Percentiles rank a stretch among this genome's conserved stretches.
Conservation (phyloP, 805 yeast species). For the Sungouiozyma ichnusensis region DNA sequence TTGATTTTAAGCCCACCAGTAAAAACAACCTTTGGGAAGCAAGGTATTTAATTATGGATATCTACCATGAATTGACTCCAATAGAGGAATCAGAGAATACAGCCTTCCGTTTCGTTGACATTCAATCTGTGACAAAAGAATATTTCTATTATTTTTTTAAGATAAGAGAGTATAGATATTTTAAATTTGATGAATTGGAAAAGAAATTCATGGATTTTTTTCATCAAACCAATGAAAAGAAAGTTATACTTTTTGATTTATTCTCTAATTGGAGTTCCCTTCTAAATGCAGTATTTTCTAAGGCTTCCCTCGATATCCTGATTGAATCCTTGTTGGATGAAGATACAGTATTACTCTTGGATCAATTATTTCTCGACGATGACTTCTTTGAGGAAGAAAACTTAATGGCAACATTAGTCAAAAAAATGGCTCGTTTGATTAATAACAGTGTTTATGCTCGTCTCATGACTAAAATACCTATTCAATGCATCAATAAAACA, state of each 20-base stretch:
- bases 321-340: slow-evolving; percentile 24
- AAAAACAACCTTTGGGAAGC: slow-evolving; percentile 34
- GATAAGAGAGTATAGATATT: slow-evolving; percentile 35
- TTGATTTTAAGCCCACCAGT: slow-evolving; percentile 11
- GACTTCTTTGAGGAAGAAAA: slow-evolving; percentile 40
- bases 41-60: slow-evolving; percentile 37
- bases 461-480: slow-evolving; percentile 32
- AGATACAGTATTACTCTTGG: slow-evolving; percentile 12
- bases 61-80: slow-evolving; percentile 33
- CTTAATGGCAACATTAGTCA: slow-evolving; percentile 27
- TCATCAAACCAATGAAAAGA: slow-evolving; percentile 1
- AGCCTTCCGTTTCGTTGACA: neutral
- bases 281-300: slow-evolving; percentile 28
- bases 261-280: slow-evolving; percentile 50
- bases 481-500: slow-evolving; percentile 37
- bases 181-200: slow-evolving; percentile 15
- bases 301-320: slow-evolving; percentile 23
- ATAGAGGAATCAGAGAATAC: slow-evolving; percentile 15
- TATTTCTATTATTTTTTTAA: slow-evolving; percentile 37
- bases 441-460: slow-evolving; percentile 2
- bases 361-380: slow-evolving; percentile 27
- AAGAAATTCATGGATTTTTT: slow-evolving; percentile 21
- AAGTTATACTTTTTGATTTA: slow-evolving; percentile 13
- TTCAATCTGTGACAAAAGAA: slow-evolving; percentile 6
- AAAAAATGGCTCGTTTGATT: slow-evolving; percentile 10